phyloP scores from a whole-genome alignment of 208 protist genomes.

The Leptomonas pyrrhocoris region DNA sequence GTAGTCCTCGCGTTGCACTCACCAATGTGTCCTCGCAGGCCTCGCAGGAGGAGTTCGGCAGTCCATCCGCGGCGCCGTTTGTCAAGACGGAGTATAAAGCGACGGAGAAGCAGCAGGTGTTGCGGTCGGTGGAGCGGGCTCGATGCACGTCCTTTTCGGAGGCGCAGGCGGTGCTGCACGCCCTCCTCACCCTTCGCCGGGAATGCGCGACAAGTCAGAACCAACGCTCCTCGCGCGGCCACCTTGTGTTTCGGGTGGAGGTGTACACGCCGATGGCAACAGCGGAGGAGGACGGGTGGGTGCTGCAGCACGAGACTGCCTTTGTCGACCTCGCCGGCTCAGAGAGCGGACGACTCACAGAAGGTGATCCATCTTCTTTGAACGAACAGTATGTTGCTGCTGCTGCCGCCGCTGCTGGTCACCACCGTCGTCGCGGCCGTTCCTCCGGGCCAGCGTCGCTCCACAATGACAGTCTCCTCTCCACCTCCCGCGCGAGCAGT shows the following conservation, averaged over 20 bases:
- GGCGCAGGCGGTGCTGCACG: constrained; percentile 36
- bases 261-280: constrained; percentile 14
- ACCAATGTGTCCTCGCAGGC: constrained; percentile 1
- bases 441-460: background rate
- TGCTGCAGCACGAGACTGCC: constrained; percentile 39
- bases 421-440: background rate
- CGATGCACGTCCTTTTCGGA: constrained; percentile 39
- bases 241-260: constrained; percentile 49
- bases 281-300: constrained; percentile 1
- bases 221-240: constrained; percentile 51
- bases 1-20: background rate
- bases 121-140: constrained; percentile 38
- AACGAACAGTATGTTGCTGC: background rate
- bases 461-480: background rate
- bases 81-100: constrained; percentile 44
- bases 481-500: constrained; percentile 25
- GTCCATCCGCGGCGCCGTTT: background rate
- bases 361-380: background rate
- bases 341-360: constrained; percentile 44
- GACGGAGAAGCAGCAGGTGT: constrained; percentile 61
- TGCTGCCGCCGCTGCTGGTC: background rate
- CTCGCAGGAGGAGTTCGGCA: background rate
- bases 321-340: constrained; percentile 78
- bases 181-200: constrained; percentile 45
- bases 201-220: constrained; percentile 53